These are phyloP conservation scores for Sphagnum magellanicum DNA, from an alignment of 228 moss, liverwort and hornwort species.

Conservation along the genomic window DNA sequence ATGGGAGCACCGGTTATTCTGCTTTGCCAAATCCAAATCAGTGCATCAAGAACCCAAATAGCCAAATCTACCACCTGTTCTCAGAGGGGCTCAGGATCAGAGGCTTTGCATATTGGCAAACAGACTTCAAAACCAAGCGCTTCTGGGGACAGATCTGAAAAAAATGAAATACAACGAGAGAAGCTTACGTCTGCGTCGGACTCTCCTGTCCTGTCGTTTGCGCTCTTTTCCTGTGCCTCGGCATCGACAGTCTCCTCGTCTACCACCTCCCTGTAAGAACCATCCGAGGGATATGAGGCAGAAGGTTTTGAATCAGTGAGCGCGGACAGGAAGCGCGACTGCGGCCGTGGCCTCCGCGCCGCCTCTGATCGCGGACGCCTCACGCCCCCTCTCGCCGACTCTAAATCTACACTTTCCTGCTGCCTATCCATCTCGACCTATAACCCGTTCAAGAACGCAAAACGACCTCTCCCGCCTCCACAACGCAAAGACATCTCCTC, in stretches of 20 bases:
- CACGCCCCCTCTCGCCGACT: slow-evolving; percentile 31
- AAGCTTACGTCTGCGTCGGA: slow-evolving; percentile 25
- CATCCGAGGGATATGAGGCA: slow-evolving; percentile 31
- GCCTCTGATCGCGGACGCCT: slow-evolving; percentile 68
- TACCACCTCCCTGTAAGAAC: slow-evolving; percentile 39
- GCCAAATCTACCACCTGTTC: slow-evolving; percentile 2
- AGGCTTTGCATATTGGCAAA: too few relatives aligned
- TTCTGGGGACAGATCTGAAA: too few relatives aligned
- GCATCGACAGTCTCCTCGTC: slow-evolving; percentile 12
- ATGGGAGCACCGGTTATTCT: not conserved
- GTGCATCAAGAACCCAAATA: not conserved
- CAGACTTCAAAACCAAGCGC: too few relatives aligned
- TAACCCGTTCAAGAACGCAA: too few relatives aligned
- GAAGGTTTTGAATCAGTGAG: slow-evolving; percentile 14
- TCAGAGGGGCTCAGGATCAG: not conserved
- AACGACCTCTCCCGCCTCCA: too few relatives aligned
- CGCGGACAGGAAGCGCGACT: slow-evolving; percentile 19
- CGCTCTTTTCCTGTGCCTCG: slow-evolving; percentile 23
- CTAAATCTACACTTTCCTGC: too few relatives aligned
- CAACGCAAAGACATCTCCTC: too few relatives aligned
- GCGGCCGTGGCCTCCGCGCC: slow-evolving; percentile 56
- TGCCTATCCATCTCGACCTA: too few relatives aligned
- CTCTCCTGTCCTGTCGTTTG: slow-evolving; percentile 38
- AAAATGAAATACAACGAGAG: not conserved
- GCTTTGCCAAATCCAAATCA: not conserved